A percentile compares a stretch with the other conserved stretches of the same genome.
Evolutionary conservation across 768 basidiomycete species (phyloP).

Genomic region (Hebeloma cylindrosporum): DNA sequence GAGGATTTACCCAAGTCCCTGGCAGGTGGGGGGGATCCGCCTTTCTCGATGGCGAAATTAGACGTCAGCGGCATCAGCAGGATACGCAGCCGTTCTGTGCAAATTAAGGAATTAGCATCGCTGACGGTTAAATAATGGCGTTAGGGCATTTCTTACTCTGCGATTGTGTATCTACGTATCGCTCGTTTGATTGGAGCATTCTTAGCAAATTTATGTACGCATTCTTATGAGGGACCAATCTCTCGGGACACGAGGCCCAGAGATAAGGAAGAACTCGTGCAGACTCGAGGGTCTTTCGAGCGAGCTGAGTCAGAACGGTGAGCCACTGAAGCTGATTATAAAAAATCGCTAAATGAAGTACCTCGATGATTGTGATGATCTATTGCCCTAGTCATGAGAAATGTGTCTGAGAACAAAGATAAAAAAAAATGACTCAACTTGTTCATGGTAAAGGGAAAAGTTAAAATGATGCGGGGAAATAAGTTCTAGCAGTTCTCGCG

Average conservation of each 20-base stretch:
- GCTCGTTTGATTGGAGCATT: constrained; percentile 37
- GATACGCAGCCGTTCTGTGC: constrained; percentile 31
- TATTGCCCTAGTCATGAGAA: constrained; percentile 20
- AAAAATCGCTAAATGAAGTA: constrained; percentile 21
- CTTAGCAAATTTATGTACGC: constrained; percentile 51
- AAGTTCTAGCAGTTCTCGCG: constrained; percentile 28
- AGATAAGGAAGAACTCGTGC: constrained; percentile 43
- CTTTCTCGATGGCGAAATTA: constrained; percentile 23
- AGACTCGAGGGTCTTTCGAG: constrained; percentile 44
- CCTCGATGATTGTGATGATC: constrained; percentile 54
- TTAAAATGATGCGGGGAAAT: constrained; percentile 13
- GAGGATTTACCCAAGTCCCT: neutral
- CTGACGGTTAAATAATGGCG: neutral
- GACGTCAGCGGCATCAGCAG: constrained; percentile 38
- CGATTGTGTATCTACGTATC: constrained; percentile 29
- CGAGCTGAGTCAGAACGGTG: constrained; percentile 36
- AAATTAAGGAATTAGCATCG: constrained; percentile 6
- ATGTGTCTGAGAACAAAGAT: neutral
- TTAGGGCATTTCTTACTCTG: constrained; percentile 30
- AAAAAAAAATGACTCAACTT: constrained; percentile 28
- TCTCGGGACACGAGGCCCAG: constrained; percentile 45
- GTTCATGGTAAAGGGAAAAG: constrained; percentile 32
- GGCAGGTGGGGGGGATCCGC: constrained; percentile 4
- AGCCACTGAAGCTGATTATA: constrained; percentile 7
- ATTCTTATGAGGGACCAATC: constrained; percentile 41